Base-by-base conservation (phyloP, 352 stramenopile species). In the Phytophthora crassamura region DNA sequence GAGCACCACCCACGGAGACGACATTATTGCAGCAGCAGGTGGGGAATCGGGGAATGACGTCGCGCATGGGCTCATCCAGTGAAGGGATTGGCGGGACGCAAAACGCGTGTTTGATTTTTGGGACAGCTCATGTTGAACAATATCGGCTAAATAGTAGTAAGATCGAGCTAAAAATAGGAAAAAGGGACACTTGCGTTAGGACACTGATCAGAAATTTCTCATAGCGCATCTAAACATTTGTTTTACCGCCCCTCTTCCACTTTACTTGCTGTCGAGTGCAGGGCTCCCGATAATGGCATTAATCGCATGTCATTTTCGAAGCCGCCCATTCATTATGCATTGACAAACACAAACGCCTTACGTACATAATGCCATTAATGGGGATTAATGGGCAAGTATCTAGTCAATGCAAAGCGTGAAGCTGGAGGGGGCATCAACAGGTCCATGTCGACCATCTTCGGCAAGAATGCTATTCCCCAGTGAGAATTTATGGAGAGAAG, bases 1-100 rank as follows among this genome's bases (percentile, higher is more conserved):
- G 69, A 94, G 86, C 66, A 97, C 89, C 36, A 95, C 78, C 89
- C 89, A 97, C 30, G 65, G 49, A 28, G 46, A 66, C 9, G 59
- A 52, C 25, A 36, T 34, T 49, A 38, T n/a, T 52, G 36, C 6
- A 14, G 48, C 48, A 48, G 49, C 6, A n/a, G 28, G 32, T 25
- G 22, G 58, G 28, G 38, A 63, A 55, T 56, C 14, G 39, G 20
- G 38, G 48, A 73, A 73, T 73, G 65, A 59, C 46, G 59, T 40
- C 57, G 25, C 12, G 14, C 39, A 43, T 51, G 35, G 34, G 15
- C 39, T 34, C 59, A 58, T 72, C 59, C 64, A 72, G 41, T 69
- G 39, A 63, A 67, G 35, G 49, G 47, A 59, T 59, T 59, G 47
- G 51, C 22, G 43, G 63, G 51, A 57, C 63, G n/a, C 60, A 71